Evolutionary conservation across 2,329 filamentous ascomycete genomes (phyloP).

Genomic region (Graphiopsis chlorocephala): DNA sequence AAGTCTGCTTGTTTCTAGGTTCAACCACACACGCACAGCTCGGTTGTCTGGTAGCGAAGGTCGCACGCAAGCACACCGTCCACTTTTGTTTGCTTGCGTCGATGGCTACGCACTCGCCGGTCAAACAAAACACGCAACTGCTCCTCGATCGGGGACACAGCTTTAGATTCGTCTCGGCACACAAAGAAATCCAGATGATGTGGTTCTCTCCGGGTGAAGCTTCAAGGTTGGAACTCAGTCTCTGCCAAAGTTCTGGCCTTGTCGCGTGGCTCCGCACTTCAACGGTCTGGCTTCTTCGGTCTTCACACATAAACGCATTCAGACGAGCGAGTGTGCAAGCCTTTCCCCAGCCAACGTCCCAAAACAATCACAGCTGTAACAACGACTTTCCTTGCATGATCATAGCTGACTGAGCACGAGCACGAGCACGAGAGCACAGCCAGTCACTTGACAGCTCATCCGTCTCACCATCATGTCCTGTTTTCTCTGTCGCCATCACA

Average conservation of each 20-base stretch:
- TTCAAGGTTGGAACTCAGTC: not conserved
- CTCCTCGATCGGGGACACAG: not conserved
- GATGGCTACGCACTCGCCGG: not conserved
- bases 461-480: not conserved
- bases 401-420: not conserved
- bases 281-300: constrained; percentile 12
- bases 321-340: not conserved
- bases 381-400: not conserved
- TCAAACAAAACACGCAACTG: not conserved
- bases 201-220: not conserved
- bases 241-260: constrained; percentile 9
- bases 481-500: not conserved
- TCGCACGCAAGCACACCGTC: not conserved
- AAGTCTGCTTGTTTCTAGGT: not conserved
- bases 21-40: not conserved
- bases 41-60: not conserved
- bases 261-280: constrained; percentile 9
- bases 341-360: not conserved
- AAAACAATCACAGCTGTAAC: not conserved
- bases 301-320: not conserved
- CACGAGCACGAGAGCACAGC: not conserved
- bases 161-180: not conserved
- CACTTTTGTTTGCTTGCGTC: not conserved
- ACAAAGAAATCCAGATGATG: not conserved
- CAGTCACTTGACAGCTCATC: not conserved